Conservation (phyloP, 306 rosid genomes). For the Glycine tomentella region DNA sequence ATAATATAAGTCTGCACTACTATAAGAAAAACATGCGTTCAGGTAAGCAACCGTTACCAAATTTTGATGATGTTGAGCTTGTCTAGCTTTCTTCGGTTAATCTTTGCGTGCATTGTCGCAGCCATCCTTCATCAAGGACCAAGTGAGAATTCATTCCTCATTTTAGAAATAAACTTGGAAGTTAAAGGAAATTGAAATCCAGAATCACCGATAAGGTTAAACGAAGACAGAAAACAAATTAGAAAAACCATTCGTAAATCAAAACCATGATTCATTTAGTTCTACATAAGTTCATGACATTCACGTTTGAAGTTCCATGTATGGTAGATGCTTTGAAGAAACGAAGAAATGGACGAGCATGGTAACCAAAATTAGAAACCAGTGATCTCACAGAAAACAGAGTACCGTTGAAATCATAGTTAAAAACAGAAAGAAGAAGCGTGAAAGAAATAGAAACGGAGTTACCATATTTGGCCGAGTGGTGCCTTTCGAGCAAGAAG, state of each 20-base stretch:
- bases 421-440: neutral
- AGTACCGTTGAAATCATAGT: neutral
- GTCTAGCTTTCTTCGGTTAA: slow-evolving; percentile 73
- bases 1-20: neutral
- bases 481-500: slow-evolving; percentile 90
- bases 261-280: neutral
- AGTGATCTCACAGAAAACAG: neutral
- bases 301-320: neutral
- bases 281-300: neutral
- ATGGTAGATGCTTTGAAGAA: neutral
- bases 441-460: neutral
- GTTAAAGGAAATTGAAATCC: neutral
- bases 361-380: neutral
- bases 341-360: neutral
- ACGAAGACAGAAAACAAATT: no score
- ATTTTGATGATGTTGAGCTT: slow-evolving; percentile 77
- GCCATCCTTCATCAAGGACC: slow-evolving; percentile 49
- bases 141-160: slow-evolving; percentile 20
- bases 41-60: slow-evolving; percentile 55
- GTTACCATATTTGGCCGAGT: slow-evolving; percentile 86
- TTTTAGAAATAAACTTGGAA: neutral
- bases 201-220: neutral
- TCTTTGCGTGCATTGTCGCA: slow-evolving; percentile 59
- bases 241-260: neutral
- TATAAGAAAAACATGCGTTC: neutral